Evolutionary conservation across 495 filamentous ascomycete genomes (phyloP).

Genomic region (Podospora tetraspora): DNA sequence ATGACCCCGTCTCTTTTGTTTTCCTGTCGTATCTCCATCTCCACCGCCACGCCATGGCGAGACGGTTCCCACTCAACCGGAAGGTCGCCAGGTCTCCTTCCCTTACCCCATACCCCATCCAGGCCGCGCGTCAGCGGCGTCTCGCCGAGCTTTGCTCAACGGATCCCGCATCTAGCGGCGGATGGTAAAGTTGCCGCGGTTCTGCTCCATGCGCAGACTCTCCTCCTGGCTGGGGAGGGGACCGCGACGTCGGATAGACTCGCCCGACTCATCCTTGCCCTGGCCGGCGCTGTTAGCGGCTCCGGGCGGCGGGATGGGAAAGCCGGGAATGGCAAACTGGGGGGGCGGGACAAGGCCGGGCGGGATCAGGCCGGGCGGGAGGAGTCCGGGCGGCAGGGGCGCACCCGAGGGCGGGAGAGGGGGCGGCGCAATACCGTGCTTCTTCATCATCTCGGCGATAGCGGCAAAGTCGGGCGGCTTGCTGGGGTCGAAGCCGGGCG

Average conservation of each 20-base stretch:
- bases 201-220: slow-evolving; percentile 70
- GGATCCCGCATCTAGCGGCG: slow-evolving; percentile 30
- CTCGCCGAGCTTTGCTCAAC: slow-evolving; percentile 22
- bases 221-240: slow-evolving; percentile 80
- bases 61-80: background rate
- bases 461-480: slow-evolving; percentile 63
- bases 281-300: background rate
- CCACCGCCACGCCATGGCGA: background rate
- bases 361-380: slow-evolving; percentile 48
- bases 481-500: slow-evolving; percentile 48
- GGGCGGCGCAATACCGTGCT: slow-evolving; percentile 46
- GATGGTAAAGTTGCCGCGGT: slow-evolving; percentile 54
- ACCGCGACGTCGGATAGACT: slow-evolving; percentile 45
- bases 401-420: slow-evolving; percentile 38
- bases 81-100: background rate
- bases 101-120: background rate
- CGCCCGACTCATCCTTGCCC: slow-evolving; percentile 12
- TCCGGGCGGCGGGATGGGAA: background rate
- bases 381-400: slow-evolving; percentile 47
- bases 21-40: background rate
- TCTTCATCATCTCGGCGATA: slow-evolving; percentile 58
- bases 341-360: slow-evolving; percentile 33
- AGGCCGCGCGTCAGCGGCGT: background rate
- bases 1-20: background rate
- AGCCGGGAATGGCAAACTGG: background rate